Evolutionary conservation across 2,329 filamentous ascomycete species (phyloP).

Genomic region (Exophiala xenobiotica): DNA sequence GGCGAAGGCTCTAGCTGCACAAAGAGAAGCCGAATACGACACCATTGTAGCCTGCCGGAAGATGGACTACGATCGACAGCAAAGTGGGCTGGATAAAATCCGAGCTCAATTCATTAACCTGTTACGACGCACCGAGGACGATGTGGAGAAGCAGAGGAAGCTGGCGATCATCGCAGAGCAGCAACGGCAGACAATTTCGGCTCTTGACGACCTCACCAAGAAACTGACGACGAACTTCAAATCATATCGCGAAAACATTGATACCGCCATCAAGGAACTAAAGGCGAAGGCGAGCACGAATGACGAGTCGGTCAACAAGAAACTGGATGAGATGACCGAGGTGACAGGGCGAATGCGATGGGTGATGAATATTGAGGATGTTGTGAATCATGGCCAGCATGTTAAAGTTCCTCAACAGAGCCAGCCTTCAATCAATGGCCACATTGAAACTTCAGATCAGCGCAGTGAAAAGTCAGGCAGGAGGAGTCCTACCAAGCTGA

Average conservation of each 20-base stretch:
- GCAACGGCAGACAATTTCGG: slow-evolving; percentile 45
- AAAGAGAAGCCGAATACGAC: slow-evolving; percentile 41
- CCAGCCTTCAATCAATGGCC: background rate
- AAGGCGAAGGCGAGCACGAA: slow-evolving; percentile 28
- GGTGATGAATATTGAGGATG: slow-evolving; percentile 45
- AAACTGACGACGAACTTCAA: slow-evolving; percentile 41
- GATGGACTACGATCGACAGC: slow-evolving; percentile 43
- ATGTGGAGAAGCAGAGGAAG: slow-evolving; percentile 39
- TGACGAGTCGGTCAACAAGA: slow-evolving; percentile 36
- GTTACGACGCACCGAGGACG: slow-evolving; percentile 37
- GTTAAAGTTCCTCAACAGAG: background rate
- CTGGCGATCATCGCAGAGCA: slow-evolving; percentile 48
- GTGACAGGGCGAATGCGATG: slow-evolving; percentile 49
- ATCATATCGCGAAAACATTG: slow-evolving; percentile 43
- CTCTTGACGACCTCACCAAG: slow-evolving; percentile 41
- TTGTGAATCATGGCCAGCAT: slow-evolving; percentile 30
- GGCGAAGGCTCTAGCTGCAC: slow-evolving; percentile 29
- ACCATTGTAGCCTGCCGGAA: slow-evolving; percentile 42
- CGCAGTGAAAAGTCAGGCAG: slow-evolving; percentile 10
- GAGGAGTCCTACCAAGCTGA: slow-evolving; percentile 23
- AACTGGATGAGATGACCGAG: slow-evolving; percentile 42
- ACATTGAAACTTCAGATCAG: slow-evolving; percentile 1
- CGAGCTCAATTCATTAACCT: slow-evolving; percentile 38
- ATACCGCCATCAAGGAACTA: slow-evolving; percentile 39
- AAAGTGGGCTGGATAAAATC: slow-evolving; percentile 40